phyloP scores from a whole-genome alignment of 306 rosid genomes.

The Acacia crassicarpa region DNA sequence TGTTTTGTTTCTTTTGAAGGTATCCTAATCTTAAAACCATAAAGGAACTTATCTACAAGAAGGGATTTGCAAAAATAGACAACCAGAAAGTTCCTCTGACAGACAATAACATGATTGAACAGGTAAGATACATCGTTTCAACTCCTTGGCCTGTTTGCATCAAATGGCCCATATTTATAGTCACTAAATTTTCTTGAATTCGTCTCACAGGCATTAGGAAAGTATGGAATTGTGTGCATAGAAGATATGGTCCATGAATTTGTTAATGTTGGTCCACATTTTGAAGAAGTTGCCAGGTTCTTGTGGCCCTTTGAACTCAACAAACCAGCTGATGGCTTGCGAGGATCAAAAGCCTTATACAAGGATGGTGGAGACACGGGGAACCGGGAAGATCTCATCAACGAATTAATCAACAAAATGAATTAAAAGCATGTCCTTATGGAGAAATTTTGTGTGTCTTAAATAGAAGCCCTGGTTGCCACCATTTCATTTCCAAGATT shows the following conservation, averaged over 20 bases:
- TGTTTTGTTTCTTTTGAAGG: conserved; percentile 45
- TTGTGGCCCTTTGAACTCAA: conserved; percentile 79
- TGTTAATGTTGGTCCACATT: conserved; percentile 71
- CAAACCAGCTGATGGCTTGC: conserved; percentile 66
- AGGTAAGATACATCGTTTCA: conserved; percentile 46
- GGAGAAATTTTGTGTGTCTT: conserved; percentile 17
- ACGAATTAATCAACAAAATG: conserved; percentile 72
- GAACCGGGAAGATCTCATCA: conserved; percentile 74
- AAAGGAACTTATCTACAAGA: conserved; percentile 76
- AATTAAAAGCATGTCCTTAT: conserved; percentile 44
- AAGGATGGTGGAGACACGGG: conserved; percentile 87
- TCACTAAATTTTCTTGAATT: conserved; percentile 15
- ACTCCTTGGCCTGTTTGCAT: not conserved
- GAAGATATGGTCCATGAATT: conserved; percentile 90
- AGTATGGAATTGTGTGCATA: conserved; percentile 66
- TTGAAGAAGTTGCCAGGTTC: conserved; percentile 65
- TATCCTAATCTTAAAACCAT: conserved; percentile 79
- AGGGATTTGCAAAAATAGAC: conserved; percentile 61
- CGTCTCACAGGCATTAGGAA: conserved; percentile 62
- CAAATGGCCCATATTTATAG: not conserved
- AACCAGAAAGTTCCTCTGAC: conserved; percentile 82
- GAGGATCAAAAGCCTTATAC: conserved; percentile 56
- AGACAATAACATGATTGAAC: conserved; percentile 77
- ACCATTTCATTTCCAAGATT: conserved; percentile 9
- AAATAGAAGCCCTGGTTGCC: conserved; percentile 1